Evolutionary conservation across 2,329 filamentous ascomycete genomes (phyloP).

Genomic region (Cytospora piceicola): DNA sequence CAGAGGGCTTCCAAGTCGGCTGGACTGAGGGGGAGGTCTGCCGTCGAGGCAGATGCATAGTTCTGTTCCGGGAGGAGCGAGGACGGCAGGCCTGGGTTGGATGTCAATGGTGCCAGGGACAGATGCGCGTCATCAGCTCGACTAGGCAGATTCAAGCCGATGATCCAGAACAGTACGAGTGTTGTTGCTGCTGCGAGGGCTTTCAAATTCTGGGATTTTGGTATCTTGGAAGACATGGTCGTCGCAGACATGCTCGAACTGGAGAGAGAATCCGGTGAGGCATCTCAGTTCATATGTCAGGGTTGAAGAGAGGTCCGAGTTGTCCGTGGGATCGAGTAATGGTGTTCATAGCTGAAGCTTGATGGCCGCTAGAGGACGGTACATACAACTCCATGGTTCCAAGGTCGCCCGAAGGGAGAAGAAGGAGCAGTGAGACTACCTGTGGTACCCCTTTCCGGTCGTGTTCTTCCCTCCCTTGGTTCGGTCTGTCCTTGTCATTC

Average conservation of each 20-base stretch:
- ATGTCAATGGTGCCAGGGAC: neutral
- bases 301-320: neutral
- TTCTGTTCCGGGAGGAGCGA: neutral
- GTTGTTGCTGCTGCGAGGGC: slow-evolving; percentile 13
- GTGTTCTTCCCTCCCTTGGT: neutral
- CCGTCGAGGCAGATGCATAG: neutral
- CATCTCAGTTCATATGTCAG: neutral
- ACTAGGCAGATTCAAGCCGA: slow-evolving; percentile 17
- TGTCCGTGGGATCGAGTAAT: neutral
- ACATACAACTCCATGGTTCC: too few species aligned
- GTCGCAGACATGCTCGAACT: slow-evolving; percentile 9
- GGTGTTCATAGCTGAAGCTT: neutral
- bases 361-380: neutral
- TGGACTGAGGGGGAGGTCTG: neutral
- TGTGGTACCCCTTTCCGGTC: neutral
- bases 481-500: neutral
- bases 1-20: slow-evolving; percentile 18
- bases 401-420: neutral
- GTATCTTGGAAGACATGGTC: slow-evolving; percentile 21
- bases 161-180: slow-evolving; percentile 23
- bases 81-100: neutral
- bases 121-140: neutral
- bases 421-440: neutral
- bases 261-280: neutral
- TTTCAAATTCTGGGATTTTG: slow-evolving; percentile 13